A percentile compares a stretch with the other conserved stretches of the same genome.
Evolutionary conservation across 176 grass and related monocot genomes (phyloP).

Genomic region (Coix lacrymajobi): DNA sequence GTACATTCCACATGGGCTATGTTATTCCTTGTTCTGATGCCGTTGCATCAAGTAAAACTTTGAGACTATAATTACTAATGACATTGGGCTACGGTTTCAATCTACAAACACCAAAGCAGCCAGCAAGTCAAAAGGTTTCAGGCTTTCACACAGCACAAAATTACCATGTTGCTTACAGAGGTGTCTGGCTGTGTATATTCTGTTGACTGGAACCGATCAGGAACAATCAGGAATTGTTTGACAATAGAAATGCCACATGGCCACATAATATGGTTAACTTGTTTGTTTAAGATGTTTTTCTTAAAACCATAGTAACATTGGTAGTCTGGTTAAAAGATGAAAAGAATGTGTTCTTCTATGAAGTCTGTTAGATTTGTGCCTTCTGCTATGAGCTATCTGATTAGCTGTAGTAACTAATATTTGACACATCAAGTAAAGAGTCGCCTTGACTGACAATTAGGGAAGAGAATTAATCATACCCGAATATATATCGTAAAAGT

Average conservation of each 20-base stretch:
- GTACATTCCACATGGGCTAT: background rate
- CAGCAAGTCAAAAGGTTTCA: background rate
- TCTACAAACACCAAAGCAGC: background rate
- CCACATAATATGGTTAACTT: background rate
- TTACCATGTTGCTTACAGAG: background rate
- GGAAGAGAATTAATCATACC: slow-evolving; percentile 32
- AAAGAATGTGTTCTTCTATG: background rate
- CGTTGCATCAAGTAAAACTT: background rate
- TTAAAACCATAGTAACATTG: background rate
- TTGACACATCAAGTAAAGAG: background rate
- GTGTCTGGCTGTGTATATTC: background rate
- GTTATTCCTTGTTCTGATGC: background rate
- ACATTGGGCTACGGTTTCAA: background rate
- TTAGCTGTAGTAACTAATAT: background rate
- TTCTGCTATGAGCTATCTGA: background rate
- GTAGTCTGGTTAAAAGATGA: background rate
- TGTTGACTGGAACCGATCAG: background rate
- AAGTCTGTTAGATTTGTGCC: background rate
- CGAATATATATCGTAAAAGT: slow-evolving; percentile 33
- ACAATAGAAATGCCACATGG: no score
- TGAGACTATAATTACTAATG: background rate
- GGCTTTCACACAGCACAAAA: background rate
- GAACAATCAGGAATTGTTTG: background rate
- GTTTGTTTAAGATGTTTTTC: background rate
- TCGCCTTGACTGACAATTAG: background rate